These are phyloP conservation scores for Claviceps monticola DNA, from an alignment of 2,329 filamentous ascomycete genomes.

Conservation along the genomic window DNA sequence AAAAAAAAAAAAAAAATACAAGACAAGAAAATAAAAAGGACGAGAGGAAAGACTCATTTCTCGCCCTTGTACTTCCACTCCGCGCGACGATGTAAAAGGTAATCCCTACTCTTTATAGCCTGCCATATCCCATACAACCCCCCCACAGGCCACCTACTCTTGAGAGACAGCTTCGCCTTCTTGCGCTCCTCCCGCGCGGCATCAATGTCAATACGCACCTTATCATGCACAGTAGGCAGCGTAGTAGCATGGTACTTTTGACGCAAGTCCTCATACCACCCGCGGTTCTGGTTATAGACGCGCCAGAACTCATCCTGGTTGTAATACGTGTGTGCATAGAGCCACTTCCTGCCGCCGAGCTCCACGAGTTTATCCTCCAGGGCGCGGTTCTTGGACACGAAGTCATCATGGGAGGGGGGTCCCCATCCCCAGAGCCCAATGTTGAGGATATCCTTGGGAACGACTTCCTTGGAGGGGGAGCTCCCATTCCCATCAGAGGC, in stretches of 20 bases:
- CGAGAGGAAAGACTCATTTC: neutral
- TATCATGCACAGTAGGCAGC: constrained; percentile 57
- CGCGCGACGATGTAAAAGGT: constrained; percentile 36
- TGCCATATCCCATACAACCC: constrained; percentile 46
- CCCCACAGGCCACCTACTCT: constrained; percentile 39
- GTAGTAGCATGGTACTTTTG: constrained; percentile 46
- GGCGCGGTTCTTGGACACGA: constrained; percentile 54
- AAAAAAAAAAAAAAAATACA: too few species aligned
- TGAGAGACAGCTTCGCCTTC: constrained; percentile 27
- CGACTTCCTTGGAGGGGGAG: neutral
- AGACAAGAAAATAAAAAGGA: neutral
- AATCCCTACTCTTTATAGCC: constrained; percentile 43
- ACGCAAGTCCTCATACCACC: constrained; percentile 49
- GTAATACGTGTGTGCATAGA: constrained; percentile 80
- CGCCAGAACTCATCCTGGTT: constrained; percentile 56
- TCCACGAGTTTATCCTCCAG: constrained; percentile 56
- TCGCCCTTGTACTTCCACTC: constrained; percentile 37
- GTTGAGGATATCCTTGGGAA: constrained; percentile 36
- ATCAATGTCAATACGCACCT: constrained; percentile 45
- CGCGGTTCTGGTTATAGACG: constrained; percentile 37
- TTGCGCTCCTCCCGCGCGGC: constrained; percentile 25
- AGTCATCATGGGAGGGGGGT: constrained; percentile 39
- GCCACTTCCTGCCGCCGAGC: constrained; percentile 70
- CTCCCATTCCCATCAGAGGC: neutral
- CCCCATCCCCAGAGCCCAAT: constrained; percentile 72